These are phyloP conservation scores for Malus fusca DNA, from an alignment of 306 rosid species.

Conservation along the genomic window DNA sequence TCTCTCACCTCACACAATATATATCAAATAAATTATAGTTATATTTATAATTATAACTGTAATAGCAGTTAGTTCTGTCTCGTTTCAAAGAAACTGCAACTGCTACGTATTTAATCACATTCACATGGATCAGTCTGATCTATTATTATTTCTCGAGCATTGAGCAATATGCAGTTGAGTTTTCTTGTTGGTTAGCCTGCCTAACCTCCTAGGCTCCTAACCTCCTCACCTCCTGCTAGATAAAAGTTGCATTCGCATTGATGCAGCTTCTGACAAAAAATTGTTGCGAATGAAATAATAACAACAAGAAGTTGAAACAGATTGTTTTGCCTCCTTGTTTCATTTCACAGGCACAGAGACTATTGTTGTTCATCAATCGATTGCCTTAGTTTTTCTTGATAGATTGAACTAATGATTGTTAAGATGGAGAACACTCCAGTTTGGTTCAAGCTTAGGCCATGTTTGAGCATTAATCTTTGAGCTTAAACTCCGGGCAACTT, in stretches of 20 bases:
- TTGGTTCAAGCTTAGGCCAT: not conserved
- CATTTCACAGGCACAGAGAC: not conserved
- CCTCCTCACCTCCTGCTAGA: not conserved
- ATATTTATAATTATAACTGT: too few species aligned
- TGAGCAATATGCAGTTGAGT: not conserved
- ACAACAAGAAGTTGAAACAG: not conserved
- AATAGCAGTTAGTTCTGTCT: not conserved
- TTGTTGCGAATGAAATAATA: not conserved
- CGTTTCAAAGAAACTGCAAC: not conserved
- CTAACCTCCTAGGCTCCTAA: not conserved
- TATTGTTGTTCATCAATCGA: not conserved
- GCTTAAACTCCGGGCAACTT: not conserved
- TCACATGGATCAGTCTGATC: not conserved
- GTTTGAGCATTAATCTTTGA: not conserved
- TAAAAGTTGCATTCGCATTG: not conserved
- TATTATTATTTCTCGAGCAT: not conserved
- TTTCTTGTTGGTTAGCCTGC: not conserved
- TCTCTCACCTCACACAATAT: not conserved
- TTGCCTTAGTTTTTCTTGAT: not conserved
- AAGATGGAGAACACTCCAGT: not conserved
- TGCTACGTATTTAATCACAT: not conserved
- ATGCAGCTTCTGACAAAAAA: not conserved
- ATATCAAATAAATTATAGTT: not conserved
- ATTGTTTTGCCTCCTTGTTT: not conserved
- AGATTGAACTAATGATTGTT: not conserved